Base-by-base conservation (phyloP, 208 protist species). In the Leishmania major region DNA sequence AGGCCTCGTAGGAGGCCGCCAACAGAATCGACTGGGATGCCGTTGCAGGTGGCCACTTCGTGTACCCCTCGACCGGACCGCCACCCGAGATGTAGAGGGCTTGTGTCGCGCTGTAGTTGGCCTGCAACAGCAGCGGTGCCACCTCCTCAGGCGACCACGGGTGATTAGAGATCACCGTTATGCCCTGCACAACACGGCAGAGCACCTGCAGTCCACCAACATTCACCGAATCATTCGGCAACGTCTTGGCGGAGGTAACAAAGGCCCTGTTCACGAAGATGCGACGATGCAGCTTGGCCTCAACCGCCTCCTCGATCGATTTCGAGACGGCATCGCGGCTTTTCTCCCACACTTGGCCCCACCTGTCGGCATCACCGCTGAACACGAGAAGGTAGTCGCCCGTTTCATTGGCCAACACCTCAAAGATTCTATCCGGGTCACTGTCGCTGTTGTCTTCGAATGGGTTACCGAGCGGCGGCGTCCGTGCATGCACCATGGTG, bases 351-450 rank as follows among this genome's bases (percentile, higher is more conserved):
- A 77, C n/a, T 22, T 19, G 45, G 6, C 25, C 59, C 81, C 81
- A 84, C 25, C 22, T 59, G 3, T 40, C 35, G 1, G 45, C 57
- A 17, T 70, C 53, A 45, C 81, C 81, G 37, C 7, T 28, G 70
- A 84, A 84, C 22, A 74, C 35, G 22, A 84, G 76, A 25, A 84
- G 25, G 70, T 81, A 84, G 17, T 77, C 78, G 69, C 81, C 81
- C 15, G 57, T 84, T 25, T 67, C 8, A 45, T 60, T 70, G 40
- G 28, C 19, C 19, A 80, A 22, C 7, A 64, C 59, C 0, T 43
- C 17, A 13, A 69, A 28, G 28, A 7, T 40, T 19, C 1, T 31
- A 47, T 47, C 40, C 6, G 31, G 8, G 35, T 60, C 51, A 62
- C n/a, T 51, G 76, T 4, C 35, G 47, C 43, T 37, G 47, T 47